Conservation (phyloP, 805 yeast genomes). For the Lipomyces kockii region DNA sequence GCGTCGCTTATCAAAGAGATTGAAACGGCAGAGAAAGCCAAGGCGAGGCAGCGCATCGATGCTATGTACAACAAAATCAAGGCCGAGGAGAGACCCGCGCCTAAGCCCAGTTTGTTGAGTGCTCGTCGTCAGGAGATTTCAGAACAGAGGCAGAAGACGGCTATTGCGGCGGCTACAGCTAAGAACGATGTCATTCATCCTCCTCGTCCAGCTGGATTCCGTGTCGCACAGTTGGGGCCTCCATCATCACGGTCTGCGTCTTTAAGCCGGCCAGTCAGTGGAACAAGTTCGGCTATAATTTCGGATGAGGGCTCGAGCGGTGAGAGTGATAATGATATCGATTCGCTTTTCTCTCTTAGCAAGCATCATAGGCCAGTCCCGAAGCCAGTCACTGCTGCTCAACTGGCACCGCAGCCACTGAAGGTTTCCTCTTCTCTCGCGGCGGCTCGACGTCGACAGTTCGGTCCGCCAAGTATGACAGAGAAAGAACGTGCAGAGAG, state of each 20-base stretch:
- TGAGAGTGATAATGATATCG: slow-evolving; percentile 48
- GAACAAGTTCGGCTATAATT: slow-evolving; percentile 35
- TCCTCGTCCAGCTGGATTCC: slow-evolving; percentile 57
- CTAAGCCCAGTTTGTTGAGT: slow-evolving; percentile 19
- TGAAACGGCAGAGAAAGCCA: slow-evolving; percentile 11
- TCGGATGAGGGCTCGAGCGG: slow-evolving; percentile 48
- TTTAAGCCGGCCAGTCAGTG: slow-evolving; percentile 27
- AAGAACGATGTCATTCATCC: slow-evolving; percentile 48
- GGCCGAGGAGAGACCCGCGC: slow-evolving; percentile 10
- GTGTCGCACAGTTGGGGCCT: slow-evolving; percentile 46
- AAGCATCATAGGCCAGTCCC: slow-evolving; percentile 42
- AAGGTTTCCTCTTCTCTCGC: slow-evolving; percentile 19
- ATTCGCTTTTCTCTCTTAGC: slow-evolving; percentile 43
- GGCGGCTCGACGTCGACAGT: slow-evolving; percentile 13
- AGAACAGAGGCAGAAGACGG: slow-evolving; percentile 35
- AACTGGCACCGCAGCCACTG: slow-evolving; percentile 31
- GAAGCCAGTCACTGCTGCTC: slow-evolving; percentile 24
- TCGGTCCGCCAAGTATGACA: slow-evolving; percentile 44
- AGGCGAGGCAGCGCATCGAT: slow-evolving; percentile 8
- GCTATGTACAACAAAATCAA: slow-evolving; percentile 18
- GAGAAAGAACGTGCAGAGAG: slow-evolving; percentile 65
- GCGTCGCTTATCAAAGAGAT: slow-evolving; percentile 19
- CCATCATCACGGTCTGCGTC: slow-evolving; percentile 33
- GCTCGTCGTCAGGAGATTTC: slow-evolving; percentile 34
- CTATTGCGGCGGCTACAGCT: slow-evolving; percentile 18